Evolutionary conservation across 176 grass and related monocot species (phyloP).

Genomic region (Poa pratensis): DNA sequence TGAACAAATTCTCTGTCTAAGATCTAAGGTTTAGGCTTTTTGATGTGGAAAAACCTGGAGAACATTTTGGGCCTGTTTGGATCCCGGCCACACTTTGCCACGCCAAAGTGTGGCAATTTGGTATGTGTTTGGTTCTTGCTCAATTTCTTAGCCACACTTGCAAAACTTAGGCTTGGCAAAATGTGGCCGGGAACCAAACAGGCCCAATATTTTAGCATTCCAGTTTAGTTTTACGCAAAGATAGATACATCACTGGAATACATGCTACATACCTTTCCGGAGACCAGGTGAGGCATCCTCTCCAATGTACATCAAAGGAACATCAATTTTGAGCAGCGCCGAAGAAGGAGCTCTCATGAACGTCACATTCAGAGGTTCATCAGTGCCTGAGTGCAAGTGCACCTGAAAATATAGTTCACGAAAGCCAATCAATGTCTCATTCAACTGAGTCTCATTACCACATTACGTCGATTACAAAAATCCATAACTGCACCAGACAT

Average conservation of each 20-base stretch:
- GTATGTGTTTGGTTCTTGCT: no score
- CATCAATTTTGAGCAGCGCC: conserved; percentile 89
- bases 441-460: not conserved
- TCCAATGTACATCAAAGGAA: conserved; percentile 90
- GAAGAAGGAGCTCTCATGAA: conserved; percentile 92
- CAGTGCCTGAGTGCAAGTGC: conserved; percentile 80
- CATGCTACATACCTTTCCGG: conserved; percentile 64
- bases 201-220: conserved; percentile 4
- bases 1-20: not conserved
- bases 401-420: conserved; percentile 48
- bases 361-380: conserved; percentile 89
- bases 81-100: no score
- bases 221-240: not conserved
- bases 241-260: not conserved
- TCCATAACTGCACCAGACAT: not conserved
- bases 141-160: no score
- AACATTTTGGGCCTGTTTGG: no score
- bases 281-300: conserved; percentile 96
- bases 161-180: no score
- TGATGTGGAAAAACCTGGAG: not conserved
- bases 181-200: no score
- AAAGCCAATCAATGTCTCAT: not conserved
- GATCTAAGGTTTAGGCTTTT: not conserved
- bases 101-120: no score
- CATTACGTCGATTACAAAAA: not conserved